Evolutionary conservation across 345 rosid species (phyloP).

Genomic region (Sisymbrium irio): DNA sequence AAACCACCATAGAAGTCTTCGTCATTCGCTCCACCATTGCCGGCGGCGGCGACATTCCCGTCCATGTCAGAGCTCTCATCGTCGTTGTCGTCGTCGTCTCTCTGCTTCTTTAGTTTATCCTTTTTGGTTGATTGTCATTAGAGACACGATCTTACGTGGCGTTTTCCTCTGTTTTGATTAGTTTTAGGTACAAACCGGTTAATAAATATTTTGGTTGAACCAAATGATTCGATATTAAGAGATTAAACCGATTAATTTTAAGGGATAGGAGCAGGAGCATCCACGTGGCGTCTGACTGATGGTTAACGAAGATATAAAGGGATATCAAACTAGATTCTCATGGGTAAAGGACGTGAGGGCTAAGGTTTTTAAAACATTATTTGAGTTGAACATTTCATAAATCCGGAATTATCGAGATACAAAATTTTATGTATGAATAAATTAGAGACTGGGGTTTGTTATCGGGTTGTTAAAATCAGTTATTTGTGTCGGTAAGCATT

Average conservation of each 20-base stretch:
- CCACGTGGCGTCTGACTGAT: constrained; percentile 1
- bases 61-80: constrained; percentile 40
- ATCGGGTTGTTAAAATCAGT: too few species aligned
- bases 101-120: constrained; percentile 3
- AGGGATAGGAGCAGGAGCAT: too few species aligned
- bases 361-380: too few species aligned
- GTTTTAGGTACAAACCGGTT: constrained; percentile 29
- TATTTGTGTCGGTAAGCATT: too few species aligned
- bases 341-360: too few species aligned
- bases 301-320: not conserved
- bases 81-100: constrained; percentile 14
- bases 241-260: too few species aligned
- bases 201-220: not conserved
- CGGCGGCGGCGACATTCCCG: constrained; percentile 20
- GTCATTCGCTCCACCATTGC: not conserved
- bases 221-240: not conserved
- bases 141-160: constrained; percentile 17
- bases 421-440: too few species aligned
- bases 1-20: not conserved
- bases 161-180: not conserved
- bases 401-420: too few species aligned
- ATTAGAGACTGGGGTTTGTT: too few species aligned
- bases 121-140: not conserved
- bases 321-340: not conserved
- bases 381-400: too few species aligned